Percentiles rank a stretch among this genome's conserved stretches.
Evolutionary conservation across 257 asterid species (phyloP).

Genomic region (Primulina eburnea): DNA sequence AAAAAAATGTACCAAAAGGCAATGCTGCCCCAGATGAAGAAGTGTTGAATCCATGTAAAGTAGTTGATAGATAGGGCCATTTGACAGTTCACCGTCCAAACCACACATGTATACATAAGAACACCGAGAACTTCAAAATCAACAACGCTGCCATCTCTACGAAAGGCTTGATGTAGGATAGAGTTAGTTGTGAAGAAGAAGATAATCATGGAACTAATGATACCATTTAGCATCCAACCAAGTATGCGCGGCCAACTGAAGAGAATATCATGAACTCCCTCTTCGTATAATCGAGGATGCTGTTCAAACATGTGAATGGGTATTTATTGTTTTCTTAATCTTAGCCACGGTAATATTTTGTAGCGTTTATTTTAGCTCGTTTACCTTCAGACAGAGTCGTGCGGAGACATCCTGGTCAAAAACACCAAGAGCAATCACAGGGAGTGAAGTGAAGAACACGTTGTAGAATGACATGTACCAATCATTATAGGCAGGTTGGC

Average conservation of each 20-base stretch:
- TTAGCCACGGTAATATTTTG: background rate
- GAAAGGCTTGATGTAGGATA: constrained; percentile 54
- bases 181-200: constrained; percentile 72
- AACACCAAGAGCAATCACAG: constrained; percentile 92
- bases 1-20: constrained; percentile 71
- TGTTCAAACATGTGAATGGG: constrained; percentile 28
- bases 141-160: constrained; percentile 61
- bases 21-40: constrained; percentile 94
- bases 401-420: constrained; percentile 94
- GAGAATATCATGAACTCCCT: constrained; percentile 69
- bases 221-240: constrained; percentile 89
- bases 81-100: constrained; percentile 95
- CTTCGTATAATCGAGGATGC: constrained; percentile 74
- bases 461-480: constrained; percentile 94
- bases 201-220: constrained; percentile 63
- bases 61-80: constrained; percentile 88
- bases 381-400: constrained; percentile 74
- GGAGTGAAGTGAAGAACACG: constrained; percentile 92
- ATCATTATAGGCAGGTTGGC: constrained; percentile 89
- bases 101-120: constrained; percentile 74
- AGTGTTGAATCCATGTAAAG: constrained; percentile 94
- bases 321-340: background rate
- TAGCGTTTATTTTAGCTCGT: background rate
- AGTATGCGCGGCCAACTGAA: constrained; percentile 88
- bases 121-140: constrained; percentile 77